Conservation (phyloP, 169 alveolate species). For the Sarcocystis neurona region DNA sequence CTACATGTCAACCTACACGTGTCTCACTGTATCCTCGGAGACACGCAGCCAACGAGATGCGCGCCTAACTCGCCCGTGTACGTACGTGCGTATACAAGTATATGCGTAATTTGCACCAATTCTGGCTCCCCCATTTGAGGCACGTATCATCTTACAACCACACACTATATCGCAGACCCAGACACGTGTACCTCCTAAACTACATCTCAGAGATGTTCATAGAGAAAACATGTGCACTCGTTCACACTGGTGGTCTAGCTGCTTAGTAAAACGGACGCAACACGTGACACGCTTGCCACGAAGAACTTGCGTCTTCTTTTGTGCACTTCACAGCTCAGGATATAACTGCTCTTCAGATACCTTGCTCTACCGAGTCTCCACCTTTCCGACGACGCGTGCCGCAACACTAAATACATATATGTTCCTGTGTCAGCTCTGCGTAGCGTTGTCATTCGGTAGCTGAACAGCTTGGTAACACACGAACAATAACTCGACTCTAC, state of each 20-base stretch:
- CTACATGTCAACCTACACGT: background rate
- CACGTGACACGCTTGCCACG: background rate
- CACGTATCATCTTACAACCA: background rate
- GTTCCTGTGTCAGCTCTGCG: too few species aligned
- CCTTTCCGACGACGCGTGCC: too few species aligned
- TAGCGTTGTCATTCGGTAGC: too few species aligned
- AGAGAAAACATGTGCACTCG: background rate
- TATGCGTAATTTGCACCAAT: background rate
- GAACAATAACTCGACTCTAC: too few species aligned
- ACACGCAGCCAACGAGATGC: too few species aligned
- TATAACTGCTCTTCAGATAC: too few species aligned
- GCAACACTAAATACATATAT: too few species aligned
- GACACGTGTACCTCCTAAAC: background rate
- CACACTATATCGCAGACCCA: background rate
- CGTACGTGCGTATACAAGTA: background rate
- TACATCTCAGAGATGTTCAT: background rate
- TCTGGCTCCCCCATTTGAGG: background rate
- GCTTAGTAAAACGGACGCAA: background rate
- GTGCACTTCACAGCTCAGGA: too few species aligned
- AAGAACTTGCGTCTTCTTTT: too few species aligned
- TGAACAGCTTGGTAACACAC: too few species aligned
- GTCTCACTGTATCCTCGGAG: background rate
- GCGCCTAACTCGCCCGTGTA: too few species aligned
- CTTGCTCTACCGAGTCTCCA: too few species aligned
- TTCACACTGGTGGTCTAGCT: background rate